A percentile compares a stretch with the other conserved stretches of the same genome.
These are phyloP conservation scores for Tulasnella sp. DNA, from an alignment of 768 basidiomycete genomes.

Conservation along the genomic window DNA sequence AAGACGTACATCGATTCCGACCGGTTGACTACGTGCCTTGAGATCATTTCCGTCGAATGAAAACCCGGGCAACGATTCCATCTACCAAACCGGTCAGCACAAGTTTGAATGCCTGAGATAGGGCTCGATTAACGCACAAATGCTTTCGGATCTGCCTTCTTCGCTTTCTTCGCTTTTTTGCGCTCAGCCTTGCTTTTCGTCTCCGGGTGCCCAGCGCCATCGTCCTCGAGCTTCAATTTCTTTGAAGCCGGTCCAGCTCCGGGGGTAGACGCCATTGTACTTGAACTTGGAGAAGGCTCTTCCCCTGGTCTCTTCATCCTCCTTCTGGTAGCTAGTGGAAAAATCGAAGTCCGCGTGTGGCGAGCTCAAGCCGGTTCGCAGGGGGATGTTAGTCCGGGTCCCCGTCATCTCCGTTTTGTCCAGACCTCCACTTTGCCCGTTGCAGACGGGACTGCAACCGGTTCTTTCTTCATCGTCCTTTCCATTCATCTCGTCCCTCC, in stretches of 20 bases:
- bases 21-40: conserved; percentile 11
- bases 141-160: conserved; percentile 58
- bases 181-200: conserved; percentile 53
- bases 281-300: neutral
- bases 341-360: conserved; percentile 4
- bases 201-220: neutral
- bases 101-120: neutral
- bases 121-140: conserved; percentile 53
- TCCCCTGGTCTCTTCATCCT: conserved; percentile 4
- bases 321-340: conserved; percentile 2
- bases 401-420: neutral
- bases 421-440: neutral
- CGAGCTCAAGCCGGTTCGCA: neutral
- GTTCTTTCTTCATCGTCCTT: neutral
- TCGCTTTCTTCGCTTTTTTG: conserved; percentile 65
- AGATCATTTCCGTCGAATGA: conserved; percentile 10
- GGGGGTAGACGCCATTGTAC: neutral
- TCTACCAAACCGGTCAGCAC: neutral
- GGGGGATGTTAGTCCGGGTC: neutral
- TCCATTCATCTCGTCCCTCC: neutral
- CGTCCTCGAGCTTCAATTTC: conserved; percentile 20
- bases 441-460: neutral
- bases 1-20: conserved; percentile 16
- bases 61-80: neutral
- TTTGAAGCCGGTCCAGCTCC: conserved; percentile 13